A percentile compares a stretch with the other conserved stretches of the same genome.
Conservation (phyloP, 208 protist species). For the Acanthamoeba castellanii region DNA sequence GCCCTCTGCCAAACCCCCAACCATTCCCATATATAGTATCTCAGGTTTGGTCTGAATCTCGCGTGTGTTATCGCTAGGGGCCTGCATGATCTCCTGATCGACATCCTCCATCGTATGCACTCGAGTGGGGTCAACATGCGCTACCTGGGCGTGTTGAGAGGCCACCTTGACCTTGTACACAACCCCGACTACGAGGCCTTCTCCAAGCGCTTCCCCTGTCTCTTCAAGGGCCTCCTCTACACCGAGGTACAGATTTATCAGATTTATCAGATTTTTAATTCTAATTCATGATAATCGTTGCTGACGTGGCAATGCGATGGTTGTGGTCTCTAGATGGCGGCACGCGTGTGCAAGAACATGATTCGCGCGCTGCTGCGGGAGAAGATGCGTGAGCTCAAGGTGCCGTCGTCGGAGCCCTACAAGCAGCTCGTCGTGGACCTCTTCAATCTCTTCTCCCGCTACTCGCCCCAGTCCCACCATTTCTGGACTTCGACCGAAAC, state of each 20-base stretch:
- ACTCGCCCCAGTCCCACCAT: background rate
- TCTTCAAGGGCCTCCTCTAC: conserved; percentile 35
- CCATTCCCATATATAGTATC: background rate
- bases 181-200: conserved; percentile 9
- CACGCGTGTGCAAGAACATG: conserved; percentile 63
- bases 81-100: conserved; percentile 44
- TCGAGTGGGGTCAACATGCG: conserved; percentile 28
- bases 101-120: conserved; percentile 53
- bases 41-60: background rate
- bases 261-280: background rate
- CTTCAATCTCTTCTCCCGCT: conserved; percentile 62
- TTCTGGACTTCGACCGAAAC: conserved; percentile 69
- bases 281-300: background rate
- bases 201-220: conserved; percentile 26
- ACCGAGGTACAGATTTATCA: background rate
- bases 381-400: conserved; percentile 63
- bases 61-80: background rate
- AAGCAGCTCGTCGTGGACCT: conserved; percentile 45
- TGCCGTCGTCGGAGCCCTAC: conserved; percentile 68
- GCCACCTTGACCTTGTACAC: background rate
- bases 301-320: background rate
- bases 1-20: background rate
- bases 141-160: conserved; percentile 41
- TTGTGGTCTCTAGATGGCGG: conserved; percentile 39
- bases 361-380: conserved; percentile 46